Conservation (phyloP, 768 basidiomycete species). For the Pleurotus tuber-regium region DNA sequence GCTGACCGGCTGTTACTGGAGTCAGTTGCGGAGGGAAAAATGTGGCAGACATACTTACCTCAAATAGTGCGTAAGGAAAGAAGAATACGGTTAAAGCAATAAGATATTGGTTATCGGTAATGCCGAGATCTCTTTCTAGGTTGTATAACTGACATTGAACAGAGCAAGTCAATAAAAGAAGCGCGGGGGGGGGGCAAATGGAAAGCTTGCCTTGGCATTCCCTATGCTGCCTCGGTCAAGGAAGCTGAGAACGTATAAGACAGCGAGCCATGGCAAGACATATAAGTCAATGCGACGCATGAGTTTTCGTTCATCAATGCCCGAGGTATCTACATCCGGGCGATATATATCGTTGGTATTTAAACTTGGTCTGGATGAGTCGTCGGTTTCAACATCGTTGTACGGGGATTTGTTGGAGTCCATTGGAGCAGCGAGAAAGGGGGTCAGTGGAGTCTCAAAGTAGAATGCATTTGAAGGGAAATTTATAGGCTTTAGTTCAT, state of each 20-base stretch:
- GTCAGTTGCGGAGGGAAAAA: slow-evolving; percentile 10
- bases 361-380: background rate
- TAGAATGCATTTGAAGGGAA: background rate
- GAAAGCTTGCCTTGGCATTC: slow-evolving; percentile 59
- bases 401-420: background rate
- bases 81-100: slow-evolving; percentile 74
- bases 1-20: slow-evolving; percentile 48
- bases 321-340: slow-evolving; percentile 49
- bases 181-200: background rate
- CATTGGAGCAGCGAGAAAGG: background rate
- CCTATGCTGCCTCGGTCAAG: slow-evolving; percentile 67
- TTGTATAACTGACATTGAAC: slow-evolving; percentile 47
- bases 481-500: background rate
- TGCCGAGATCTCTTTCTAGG: slow-evolving; percentile 53
- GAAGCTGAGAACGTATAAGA: slow-evolving; percentile 76
- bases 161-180: too few species aligned
- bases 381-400: background rate
- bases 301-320: slow-evolving; percentile 53
- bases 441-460: background rate
- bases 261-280: slow-evolving; percentile 72
- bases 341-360: slow-evolving; percentile 33
- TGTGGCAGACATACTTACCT: slow-evolving; percentile 35
- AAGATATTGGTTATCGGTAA: slow-evolving; percentile 64
- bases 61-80: slow-evolving; percentile 69
- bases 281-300: slow-evolving; percentile 61